phyloP scores from a whole-genome alignment of 305 asterid species.

The Fraxinus velutina region DNA sequence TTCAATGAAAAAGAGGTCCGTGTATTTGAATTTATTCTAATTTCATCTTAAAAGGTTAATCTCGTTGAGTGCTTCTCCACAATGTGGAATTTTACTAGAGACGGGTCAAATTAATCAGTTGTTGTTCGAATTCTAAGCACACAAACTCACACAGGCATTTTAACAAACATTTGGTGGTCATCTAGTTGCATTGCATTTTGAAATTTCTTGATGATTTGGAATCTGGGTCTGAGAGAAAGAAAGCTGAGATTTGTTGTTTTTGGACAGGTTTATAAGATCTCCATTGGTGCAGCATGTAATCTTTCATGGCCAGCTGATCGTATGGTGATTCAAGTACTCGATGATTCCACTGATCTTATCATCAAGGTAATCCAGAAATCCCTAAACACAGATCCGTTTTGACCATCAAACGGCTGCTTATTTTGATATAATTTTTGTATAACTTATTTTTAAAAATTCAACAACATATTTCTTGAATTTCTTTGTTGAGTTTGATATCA shows the following conservation, averaged over 20 bases:
- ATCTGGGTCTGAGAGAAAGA: not conserved
- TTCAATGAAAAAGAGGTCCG: conserved; percentile 73
- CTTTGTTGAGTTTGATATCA: conserved; percentile 7
- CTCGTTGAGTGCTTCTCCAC: not conserved
- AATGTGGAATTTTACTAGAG: not conserved
- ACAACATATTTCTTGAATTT: not conserved
- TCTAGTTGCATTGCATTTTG: not conserved
- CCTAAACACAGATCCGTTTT: not conserved
- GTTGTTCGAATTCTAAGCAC: not conserved
- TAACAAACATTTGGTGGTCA: not conserved
- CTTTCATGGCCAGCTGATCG: conserved; percentile 83
- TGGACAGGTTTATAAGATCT: conserved; percentile 67
- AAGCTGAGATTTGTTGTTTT: not conserved
- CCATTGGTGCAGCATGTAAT: conserved; percentile 79
- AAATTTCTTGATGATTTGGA: not conserved
- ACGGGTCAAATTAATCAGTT: not conserved
- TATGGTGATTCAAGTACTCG: conserved; percentile 74
- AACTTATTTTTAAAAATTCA: not conserved
- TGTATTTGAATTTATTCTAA: not conserved
- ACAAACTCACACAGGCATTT: not conserved
- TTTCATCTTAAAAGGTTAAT: not conserved
- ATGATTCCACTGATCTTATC: conserved; percentile 63
- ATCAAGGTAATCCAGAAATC: conserved; percentile 49
- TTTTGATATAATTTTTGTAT: not conserved
- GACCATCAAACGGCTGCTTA: not conserved